Conservation (phyloP, 202 grass and related monocot genomes). For the Sporobolus alterniflorus region DNA sequence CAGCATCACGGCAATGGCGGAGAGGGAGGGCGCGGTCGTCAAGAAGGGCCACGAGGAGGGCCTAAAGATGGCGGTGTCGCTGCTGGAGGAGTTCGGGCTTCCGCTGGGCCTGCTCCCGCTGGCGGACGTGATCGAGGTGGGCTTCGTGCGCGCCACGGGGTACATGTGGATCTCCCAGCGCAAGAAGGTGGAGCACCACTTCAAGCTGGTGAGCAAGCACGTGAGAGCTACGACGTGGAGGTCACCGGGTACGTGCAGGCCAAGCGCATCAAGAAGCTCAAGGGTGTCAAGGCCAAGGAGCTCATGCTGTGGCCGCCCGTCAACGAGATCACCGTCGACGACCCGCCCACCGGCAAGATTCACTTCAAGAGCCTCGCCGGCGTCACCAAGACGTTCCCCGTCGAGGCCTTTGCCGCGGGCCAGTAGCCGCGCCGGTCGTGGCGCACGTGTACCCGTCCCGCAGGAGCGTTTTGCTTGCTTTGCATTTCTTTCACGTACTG, state of each 20-base stretch:
- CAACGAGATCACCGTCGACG: slow-evolving; percentile 60
- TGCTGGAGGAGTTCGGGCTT: slow-evolving; percentile 81
- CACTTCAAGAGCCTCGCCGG: slow-evolving; percentile 75
- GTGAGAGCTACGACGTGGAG: slow-evolving; percentile 70
- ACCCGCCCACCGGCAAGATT: slow-evolving; percentile 66
- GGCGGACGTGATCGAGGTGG: slow-evolving; percentile 61
- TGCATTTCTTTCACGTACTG: too few relatives aligned
- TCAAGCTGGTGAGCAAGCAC: slow-evolving; percentile 71
- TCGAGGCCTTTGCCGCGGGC: slow-evolving; percentile 65
- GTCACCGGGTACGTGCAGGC: slow-evolving; percentile 53
- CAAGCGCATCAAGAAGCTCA: slow-evolving; percentile 73
- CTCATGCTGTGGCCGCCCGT: slow-evolving; percentile 58
- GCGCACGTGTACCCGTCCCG: too few relatives aligned
- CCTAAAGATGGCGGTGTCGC: slow-evolving; percentile 50
- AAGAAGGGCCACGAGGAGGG: slow-evolving; percentile 81
- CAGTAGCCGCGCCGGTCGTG: too few relatives aligned
- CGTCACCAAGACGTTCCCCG: slow-evolving; percentile 81
- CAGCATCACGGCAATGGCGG: slow-evolving; percentile 28
- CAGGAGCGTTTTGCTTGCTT: too few relatives aligned
- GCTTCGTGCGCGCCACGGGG: slow-evolving; percentile 73
- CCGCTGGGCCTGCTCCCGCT: slow-evolving; percentile 80
- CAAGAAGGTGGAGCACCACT: slow-evolving; percentile 76
- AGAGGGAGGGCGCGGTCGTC: slow-evolving; percentile 69
- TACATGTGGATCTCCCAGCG: slow-evolving; percentile 80
- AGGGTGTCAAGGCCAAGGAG: slow-evolving; percentile 82